Percentiles rank a stretch among this genome's conserved stretches.
Evolutionary conservation across 73 alveolate species (phyloP).

Genomic region (Diophrys appendiculata): DNA sequence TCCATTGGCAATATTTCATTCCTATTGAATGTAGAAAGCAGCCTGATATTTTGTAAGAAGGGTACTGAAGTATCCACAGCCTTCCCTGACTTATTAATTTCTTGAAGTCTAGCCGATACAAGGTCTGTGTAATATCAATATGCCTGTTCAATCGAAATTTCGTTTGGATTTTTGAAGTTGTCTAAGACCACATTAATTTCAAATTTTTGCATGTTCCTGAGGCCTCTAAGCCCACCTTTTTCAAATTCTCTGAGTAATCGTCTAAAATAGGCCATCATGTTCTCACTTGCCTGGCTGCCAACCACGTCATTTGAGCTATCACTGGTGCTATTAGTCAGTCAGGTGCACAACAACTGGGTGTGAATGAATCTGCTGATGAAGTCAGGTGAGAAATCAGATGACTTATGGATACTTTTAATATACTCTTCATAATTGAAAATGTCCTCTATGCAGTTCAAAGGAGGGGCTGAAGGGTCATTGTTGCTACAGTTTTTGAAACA

Average conservation of each 20-base stretch:
- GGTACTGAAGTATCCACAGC: neutral
- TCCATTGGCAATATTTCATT: neutral
- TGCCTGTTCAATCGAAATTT: conserved; percentile 7
- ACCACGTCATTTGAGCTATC: neutral
- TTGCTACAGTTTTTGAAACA: conserved; percentile 1
- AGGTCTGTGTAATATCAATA: conserved; percentile 5
- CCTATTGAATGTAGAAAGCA: conserved; percentile 3
- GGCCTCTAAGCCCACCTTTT: conserved; percentile 14
- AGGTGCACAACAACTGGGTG: conserved; percentile 11
- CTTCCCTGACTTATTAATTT: neutral
- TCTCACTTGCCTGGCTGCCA: neutral
- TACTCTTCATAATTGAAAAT: conserved; percentile 9
- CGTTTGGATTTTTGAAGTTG: conserved; percentile 2
- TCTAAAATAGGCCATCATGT: conserved; percentile 3
- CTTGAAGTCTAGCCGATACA: neutral
- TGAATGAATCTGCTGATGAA: neutral
- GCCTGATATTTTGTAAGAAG: neutral
- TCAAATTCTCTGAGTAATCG: conserved; percentile 7
- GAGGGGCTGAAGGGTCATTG: neutral
- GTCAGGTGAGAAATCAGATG: conserved; percentile 26
- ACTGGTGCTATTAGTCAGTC: neutral
- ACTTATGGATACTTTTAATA: conserved; percentile 5
- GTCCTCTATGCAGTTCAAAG: neutral
- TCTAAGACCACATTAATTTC: conserved; percentile 9
- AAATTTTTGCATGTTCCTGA: conserved; percentile 1